A percentile compares a stretch with the other conserved stretches of the same genome.
Evolutionary conservation across 345 rosid genomes (phyloP).

Genomic region (Eucalyptus decipiens): DNA sequence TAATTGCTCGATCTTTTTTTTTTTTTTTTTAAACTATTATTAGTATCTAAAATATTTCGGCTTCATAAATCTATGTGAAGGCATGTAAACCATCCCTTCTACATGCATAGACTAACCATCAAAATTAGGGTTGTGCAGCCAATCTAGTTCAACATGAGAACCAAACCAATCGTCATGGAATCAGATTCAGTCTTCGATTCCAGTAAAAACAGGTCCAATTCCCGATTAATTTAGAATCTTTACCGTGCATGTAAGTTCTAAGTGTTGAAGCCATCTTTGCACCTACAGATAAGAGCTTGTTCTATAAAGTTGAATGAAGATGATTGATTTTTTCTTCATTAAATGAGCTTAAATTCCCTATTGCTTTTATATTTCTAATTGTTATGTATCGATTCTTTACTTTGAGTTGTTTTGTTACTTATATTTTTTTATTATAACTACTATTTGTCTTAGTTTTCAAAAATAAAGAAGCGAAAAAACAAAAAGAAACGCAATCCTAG

Average conservation of each 20-base stretch:
- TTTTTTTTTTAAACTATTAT: not conserved
- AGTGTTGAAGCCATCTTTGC: not conserved
- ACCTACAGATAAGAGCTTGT: not conserved
- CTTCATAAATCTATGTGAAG: not conserved
- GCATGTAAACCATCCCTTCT: not conserved
- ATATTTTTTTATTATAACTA: not conserved
- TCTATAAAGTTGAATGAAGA: not conserved
- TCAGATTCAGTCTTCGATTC: accelerated
- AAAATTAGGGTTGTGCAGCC: not conserved
- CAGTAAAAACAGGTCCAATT: not conserved
- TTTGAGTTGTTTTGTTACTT: not conserved
- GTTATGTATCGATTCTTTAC: not conserved
- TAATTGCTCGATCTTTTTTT: not conserved
- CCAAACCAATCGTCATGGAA: not conserved
- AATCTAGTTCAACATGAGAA: not conserved
- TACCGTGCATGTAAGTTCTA: not conserved
- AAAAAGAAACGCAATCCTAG: not conserved
- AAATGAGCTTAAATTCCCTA: not conserved
- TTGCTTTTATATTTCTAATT: not conserved
- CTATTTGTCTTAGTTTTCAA: not conserved
- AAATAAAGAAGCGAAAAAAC: not conserved
- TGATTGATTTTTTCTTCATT: not conserved
- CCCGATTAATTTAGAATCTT: not conserved
- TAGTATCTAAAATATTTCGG: not conserved
- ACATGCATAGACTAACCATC: not conserved